These are phyloP conservation scores for Irpex sp. DNA, from an alignment of 1,284 basidiomycete species.

Conservation along the genomic window DNA sequence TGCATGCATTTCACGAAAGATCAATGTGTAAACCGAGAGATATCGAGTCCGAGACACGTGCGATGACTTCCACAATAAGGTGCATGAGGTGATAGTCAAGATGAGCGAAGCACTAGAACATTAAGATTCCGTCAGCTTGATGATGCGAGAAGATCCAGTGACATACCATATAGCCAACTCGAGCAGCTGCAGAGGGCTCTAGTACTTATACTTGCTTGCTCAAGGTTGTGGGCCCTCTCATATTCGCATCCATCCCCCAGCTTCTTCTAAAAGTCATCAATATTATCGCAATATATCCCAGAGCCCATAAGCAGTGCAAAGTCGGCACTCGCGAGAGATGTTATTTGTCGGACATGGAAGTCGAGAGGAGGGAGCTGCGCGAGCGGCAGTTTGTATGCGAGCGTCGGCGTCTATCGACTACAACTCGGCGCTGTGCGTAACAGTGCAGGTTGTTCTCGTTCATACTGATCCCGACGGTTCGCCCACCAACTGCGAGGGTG, in stretches of 20 bases:
- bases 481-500: conserved; percentile 17
- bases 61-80: background rate
- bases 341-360: background rate
- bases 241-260: too few species aligned
- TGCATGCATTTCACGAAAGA: background rate
- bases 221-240: too few species aligned
- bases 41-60: background rate
- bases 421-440: conserved; percentile 4
- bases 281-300: too few species aligned
- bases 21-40: background rate
- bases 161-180: too few species aligned
- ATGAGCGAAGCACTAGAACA: too few species aligned
- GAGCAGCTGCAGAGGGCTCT: too few species aligned
- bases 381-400: background rate
- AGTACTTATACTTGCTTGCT: too few species aligned
- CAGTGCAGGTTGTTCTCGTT: conserved; percentile 22
- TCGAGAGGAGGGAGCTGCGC: background rate
- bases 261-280: too few species aligned
- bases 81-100: background rate
- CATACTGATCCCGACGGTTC: conserved; percentile 19
- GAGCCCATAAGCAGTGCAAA: too few species aligned
- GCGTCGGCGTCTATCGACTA: background rate
- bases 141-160: too few species aligned
- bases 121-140: too few species aligned
- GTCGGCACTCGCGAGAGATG: too few species aligned